These are phyloP conservation scores for Heritiera littoralis DNA, from an alignment of 345 rosid genomes.

Conservation along the genomic window DNA sequence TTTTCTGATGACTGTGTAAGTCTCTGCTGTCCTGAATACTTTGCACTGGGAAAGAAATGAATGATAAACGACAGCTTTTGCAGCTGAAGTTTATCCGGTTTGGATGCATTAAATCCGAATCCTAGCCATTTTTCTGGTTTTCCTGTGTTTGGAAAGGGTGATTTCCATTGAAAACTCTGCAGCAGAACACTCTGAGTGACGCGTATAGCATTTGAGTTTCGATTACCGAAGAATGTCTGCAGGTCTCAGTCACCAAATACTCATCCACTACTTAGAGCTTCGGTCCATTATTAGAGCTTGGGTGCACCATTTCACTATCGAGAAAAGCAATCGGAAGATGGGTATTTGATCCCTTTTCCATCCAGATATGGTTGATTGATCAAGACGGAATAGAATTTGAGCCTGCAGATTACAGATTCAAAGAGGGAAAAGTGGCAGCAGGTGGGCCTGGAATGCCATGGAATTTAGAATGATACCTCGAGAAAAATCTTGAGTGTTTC, in stretches of 20 bases:
- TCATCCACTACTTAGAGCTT: neutral
- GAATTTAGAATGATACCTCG: constrained; percentile 13
- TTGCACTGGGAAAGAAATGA: constrained; percentile 21
- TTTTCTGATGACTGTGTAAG: constrained; percentile 28
- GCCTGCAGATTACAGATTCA: neutral
- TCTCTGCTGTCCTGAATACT: constrained; percentile 19
- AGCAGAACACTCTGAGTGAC: neutral
- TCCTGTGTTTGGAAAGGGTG: neutral
- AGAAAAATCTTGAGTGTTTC: neutral
- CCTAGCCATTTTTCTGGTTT: neutral
- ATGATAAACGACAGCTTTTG: constrained; percentile 21
- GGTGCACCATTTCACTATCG: neutral
- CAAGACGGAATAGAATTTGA: neutral
- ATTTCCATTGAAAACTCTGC: neutral
- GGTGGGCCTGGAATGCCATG: neutral
- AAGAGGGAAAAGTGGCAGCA: neutral
- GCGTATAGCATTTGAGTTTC: constrained; percentile 10
- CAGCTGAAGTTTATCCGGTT: neutral
- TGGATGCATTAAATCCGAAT: neutral
- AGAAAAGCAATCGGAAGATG: neutral
- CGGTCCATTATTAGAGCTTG: neutral
- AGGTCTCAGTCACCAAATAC: constrained; percentile 9
- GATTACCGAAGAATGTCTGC: constrained; percentile 27
- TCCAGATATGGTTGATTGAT: constrained; percentile 1
- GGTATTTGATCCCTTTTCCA: neutral